Evolutionary conservation across 768 basidiomycete genomes (phyloP).

Genomic region (Lactarius vividus): DNA sequence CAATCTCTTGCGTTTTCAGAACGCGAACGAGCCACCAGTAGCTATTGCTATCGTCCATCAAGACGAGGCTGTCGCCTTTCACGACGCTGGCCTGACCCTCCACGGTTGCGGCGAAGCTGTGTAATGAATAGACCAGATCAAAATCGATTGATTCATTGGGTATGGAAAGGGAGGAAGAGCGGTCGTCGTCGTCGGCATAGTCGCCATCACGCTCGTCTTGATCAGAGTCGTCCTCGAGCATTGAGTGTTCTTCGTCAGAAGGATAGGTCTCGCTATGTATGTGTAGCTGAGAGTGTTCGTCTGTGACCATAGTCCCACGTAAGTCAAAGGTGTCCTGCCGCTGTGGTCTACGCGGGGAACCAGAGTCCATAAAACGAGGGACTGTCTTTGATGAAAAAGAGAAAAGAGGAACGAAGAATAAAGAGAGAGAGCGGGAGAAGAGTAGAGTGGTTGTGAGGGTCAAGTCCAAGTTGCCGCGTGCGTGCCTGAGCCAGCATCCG

Average conservation of each 20-base stretch:
- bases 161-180: conserved; percentile 79
- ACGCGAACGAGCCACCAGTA: conserved; percentile 99
- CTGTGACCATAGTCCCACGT: conserved; percentile 56
- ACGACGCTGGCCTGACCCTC: conserved; percentile 99
- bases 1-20: conserved; percentile 97
- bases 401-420: neutral
- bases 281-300: conserved; percentile 51
- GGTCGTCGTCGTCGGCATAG: conserved; percentile 74
- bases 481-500: too few species aligned
- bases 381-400: neutral
- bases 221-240: conserved; percentile 83
- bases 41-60: conserved; percentile 98
- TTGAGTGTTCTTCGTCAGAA: conserved; percentile 77
- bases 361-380: conserved; percentile 9
- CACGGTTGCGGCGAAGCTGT: conserved; percentile 96
- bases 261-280: conserved; percentile 48
- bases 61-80: conserved; percentile 93
- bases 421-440: conserved; percentile 1
- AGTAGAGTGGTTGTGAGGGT: neutral
- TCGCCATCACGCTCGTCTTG: conserved; percentile 64
- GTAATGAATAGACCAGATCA: conserved; percentile 88
- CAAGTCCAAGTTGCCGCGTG: neutral
- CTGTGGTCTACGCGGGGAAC: conserved; percentile 16
- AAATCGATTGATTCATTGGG: conserved; percentile 93
- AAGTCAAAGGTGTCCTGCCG: conserved; percentile 71